Evolutionary conservation across 495 filamentous ascomycete species (phyloP).

Genomic region (Aspergillus affinis): DNA sequence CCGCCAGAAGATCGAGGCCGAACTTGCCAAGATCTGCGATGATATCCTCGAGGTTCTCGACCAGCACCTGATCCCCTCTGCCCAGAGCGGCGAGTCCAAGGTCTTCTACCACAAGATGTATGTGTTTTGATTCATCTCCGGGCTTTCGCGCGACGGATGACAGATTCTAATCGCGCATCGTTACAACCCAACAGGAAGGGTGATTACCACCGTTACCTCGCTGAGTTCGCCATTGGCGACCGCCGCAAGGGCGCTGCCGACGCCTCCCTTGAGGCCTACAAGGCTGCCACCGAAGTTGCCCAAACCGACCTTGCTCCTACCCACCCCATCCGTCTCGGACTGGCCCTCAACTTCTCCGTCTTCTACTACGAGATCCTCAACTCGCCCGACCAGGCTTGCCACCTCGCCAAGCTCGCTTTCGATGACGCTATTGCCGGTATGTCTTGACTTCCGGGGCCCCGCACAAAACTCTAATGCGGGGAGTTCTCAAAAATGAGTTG

Average conservation of each 20-base stretch:
- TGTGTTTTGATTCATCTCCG: constrained; percentile 25
- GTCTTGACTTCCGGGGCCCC: constrained; percentile 25
- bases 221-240: constrained; percentile 97
- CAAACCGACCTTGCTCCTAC: constrained; percentile 97
- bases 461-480: neutral
- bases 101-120: constrained; percentile 99
- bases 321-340: constrained; percentile 97
- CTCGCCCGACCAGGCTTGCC: constrained; percentile 97
- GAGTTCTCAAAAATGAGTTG: neutral
- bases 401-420: constrained; percentile 98
- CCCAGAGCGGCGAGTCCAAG: constrained; percentile 96
- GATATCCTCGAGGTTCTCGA: constrained; percentile 97
- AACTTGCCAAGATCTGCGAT: constrained; percentile 99
- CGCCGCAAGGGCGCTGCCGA: constrained; percentile 96
- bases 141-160: constrained; percentile 7
- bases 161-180: constrained; percentile 11
- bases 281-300: constrained; percentile 94
- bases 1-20: constrained; percentile 98
- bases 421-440: constrained; percentile 97
- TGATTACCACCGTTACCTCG: constrained; percentile 99
- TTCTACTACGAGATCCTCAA: constrained; percentile 99
- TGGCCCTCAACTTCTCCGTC: constrained; percentile 99
- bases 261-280: constrained; percentile 97
- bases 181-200: constrained; percentile 73
- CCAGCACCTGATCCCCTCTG: constrained; percentile 93